Conservation (phyloP, 2,329 filamentous ascomycete species). For the Apiospora phragmitis region DNA sequence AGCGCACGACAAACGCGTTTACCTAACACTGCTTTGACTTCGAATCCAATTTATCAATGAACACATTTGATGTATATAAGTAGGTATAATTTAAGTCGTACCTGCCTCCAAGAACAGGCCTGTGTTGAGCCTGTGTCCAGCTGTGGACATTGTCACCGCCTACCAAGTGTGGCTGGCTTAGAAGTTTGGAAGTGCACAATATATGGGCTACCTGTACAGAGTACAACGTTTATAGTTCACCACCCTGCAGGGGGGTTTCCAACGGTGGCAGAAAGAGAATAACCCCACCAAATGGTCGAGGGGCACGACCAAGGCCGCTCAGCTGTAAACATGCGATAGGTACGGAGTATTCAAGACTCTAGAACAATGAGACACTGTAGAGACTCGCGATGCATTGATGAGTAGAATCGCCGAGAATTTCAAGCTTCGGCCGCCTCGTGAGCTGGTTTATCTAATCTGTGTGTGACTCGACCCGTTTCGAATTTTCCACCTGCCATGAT, state of each 20-base stretch:
- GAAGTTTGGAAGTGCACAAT: conserved; percentile 9
- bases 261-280: background rate
- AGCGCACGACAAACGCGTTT: background rate
- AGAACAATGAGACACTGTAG: background rate
- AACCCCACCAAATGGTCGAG: conserved; percentile 3
- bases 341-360: background rate
- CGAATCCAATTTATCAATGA: background rate
- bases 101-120: background rate
- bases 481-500: conserved; percentile 19
- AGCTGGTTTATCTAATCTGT: background rate
- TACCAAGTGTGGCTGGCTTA: background rate
- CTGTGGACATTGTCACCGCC: conserved; percentile 7
- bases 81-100: no score
- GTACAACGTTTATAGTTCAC: background rate
- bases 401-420: background rate
- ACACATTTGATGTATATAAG: background rate
- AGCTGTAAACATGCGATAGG: background rate
- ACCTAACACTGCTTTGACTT: background rate
- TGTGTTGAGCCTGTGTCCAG: background rate
- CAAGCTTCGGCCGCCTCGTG: background rate
- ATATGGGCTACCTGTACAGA: background rate
- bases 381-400: background rate
- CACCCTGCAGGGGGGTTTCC: background rate
- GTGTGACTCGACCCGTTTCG: background rate
- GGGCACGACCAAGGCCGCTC: background rate